A percentile compares a stretch with the other conserved stretches of the same genome.
phyloP scores from a whole-genome alignment of 306 rosid species.

The Cucurbita argyrosperma region DNA sequence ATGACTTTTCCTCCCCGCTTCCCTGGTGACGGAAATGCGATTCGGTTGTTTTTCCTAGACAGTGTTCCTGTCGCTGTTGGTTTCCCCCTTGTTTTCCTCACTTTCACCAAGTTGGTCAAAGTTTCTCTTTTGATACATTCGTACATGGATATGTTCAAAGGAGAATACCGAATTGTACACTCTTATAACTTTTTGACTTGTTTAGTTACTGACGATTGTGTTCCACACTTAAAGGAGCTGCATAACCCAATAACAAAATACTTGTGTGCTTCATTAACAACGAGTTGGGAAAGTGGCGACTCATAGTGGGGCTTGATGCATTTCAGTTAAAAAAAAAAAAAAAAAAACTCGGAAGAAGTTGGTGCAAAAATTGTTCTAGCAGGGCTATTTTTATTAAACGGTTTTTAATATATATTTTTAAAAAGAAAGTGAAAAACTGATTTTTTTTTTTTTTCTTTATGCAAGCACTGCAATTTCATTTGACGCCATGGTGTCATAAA shows the following conservation, averaged over 20 bases:
- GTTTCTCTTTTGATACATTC: background rate
- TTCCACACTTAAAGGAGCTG: background rate
- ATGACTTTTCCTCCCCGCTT: background rate
- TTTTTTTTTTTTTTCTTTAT: background rate
- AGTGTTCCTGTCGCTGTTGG: background rate
- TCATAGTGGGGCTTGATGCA: constrained; percentile 7
- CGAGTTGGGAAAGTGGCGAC: background rate
- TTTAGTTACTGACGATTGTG: background rate
- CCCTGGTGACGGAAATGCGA: background rate
- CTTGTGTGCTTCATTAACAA: background rate
- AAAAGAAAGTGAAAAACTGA: background rate
- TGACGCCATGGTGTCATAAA: background rate
- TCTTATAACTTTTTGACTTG: background rate
- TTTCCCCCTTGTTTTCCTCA: background rate
- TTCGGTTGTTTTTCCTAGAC: background rate
- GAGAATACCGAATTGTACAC: background rate
- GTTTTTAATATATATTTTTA: background rate
- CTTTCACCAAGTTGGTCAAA: background rate
- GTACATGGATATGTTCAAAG: background rate
- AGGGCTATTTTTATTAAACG: background rate
- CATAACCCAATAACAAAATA: background rate
- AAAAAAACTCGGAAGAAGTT: background rate
- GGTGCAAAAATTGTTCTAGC: background rate
- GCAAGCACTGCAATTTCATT: background rate
- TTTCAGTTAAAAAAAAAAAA: background rate